Conservation (phyloP, 306 rosid species). For the Ochetophila trinervis region DNA sequence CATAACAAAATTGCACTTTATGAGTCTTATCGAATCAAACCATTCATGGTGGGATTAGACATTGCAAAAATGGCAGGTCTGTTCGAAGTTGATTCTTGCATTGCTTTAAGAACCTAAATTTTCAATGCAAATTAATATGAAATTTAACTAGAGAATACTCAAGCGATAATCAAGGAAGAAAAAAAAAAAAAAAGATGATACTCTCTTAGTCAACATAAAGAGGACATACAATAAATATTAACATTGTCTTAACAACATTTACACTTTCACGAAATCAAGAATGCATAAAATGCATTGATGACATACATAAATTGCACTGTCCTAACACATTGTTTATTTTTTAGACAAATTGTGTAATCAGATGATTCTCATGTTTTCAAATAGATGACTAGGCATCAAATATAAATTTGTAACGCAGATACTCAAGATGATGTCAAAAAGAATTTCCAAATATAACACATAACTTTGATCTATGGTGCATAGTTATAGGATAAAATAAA, state of each 20-base stretch:
- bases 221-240: background rate
- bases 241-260: background rate
- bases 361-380: background rate
- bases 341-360: background rate
- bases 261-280: background rate
- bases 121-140: slow-evolving; percentile 27
- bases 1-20: slow-evolving; percentile 25
- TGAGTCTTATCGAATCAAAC: slow-evolving; percentile 55
- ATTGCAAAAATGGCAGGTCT: slow-evolving; percentile 98
- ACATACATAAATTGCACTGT: background rate
- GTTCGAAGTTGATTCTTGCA: slow-evolving; percentile 86
- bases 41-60: slow-evolving; percentile 98
- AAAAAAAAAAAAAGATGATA: background rate
- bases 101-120: slow-evolving; percentile 84
- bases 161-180: background rate
- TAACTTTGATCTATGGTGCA: background rate
- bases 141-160: slow-evolving; percentile 7
- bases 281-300: background rate
- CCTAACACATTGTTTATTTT: background rate
- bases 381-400: background rate
- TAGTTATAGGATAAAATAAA: slow-evolving; percentile 16
- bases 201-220: background rate
- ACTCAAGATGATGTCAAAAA: no score
- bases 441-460: no score
- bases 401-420: background rate